phyloP scores from a whole-genome alignment of 208 protist genomes.

The Acanthamoeba culbertsoni region DNA sequence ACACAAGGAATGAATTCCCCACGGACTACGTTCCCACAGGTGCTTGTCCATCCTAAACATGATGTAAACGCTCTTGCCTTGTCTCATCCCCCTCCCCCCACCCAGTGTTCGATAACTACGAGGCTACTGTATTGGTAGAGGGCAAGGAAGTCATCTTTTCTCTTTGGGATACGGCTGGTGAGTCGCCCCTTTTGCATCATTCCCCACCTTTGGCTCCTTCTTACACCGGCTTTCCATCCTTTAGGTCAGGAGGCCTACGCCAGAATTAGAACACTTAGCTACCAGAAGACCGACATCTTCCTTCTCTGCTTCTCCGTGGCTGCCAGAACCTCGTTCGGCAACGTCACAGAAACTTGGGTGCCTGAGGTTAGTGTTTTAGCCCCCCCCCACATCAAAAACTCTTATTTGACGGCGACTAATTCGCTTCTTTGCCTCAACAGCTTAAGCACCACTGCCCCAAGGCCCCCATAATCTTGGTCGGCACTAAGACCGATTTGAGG shows the following conservation, averaged over 20 bases:
- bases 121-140: conserved; percentile 55
- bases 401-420: no score
- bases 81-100: no score
- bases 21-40: conserved; percentile 84
- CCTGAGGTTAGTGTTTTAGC: conserved; percentile 11
- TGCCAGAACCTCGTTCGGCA: conserved; percentile 44
- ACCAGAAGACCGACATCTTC: conserved; percentile 64
- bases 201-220: neutral
- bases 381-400: neutral
- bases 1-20: conserved; percentile 86
- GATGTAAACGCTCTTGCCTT: no score
- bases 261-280: conserved; percentile 58
- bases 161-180: conserved; percentile 55
- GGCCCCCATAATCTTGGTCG: conserved; percentile 55
- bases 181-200: neutral
- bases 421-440: no score
- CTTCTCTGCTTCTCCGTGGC: conserved; percentile 61
- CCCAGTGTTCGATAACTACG: conserved; percentile 60
- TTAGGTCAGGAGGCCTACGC: conserved; percentile 54
- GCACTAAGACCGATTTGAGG: conserved; percentile 63
- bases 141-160: conserved; percentile 64
- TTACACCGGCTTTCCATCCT: neutral
- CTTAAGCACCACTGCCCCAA: conserved; percentile 63
- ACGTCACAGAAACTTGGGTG: conserved; percentile 59
- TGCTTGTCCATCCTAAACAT: neutral